Percentiles rank a stretch among this genome's conserved stretches.
Evolutionary conservation across 371 early-diverging fungal species (phyloP).

Genomic region (Mortierella polycephala): DNA sequence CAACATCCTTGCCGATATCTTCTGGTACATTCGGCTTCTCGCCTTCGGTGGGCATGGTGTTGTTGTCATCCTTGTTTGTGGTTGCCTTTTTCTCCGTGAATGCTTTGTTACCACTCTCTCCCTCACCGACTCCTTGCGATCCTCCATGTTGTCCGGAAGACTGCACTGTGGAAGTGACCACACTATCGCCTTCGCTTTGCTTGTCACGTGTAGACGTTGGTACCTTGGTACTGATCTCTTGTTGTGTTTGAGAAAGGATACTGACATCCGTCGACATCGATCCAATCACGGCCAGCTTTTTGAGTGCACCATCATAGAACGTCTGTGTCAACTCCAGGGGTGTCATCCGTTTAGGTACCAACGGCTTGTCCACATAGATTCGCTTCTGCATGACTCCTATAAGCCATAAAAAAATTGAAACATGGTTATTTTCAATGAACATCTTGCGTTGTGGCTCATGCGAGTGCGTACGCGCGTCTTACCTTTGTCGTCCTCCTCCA

Average conservation of each 20-base stretch:
- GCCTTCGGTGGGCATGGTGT: not conserved
- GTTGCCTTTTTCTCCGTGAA: too few species aligned
- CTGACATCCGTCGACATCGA: conserved; percentile 21
- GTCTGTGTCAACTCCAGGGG: conserved; percentile 37
- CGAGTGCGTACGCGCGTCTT: not conserved
- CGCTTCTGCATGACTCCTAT: conserved; percentile 40
- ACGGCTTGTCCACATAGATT: conserved; percentile 47
- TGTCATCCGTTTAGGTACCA: conserved; percentile 43
- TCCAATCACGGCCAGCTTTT: conserved; percentile 30
- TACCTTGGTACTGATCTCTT: not conserved
- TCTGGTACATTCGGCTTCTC: too few species aligned
- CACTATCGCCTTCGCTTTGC: not conserved
- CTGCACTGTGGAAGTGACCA: too few species aligned
- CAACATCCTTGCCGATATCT: too few species aligned
- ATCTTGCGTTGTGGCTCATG: not conserved
- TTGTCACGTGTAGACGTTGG: not conserved
- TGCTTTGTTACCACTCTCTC: too few species aligned
- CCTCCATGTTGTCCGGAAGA: not conserved
- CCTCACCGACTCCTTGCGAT: not conserved
- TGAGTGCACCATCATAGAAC: conserved; percentile 47
- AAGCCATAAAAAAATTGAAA: not conserved
- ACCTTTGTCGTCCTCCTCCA: conserved; percentile 42
- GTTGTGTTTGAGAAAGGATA: not conserved
- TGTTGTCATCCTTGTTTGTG: not conserved
- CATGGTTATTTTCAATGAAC: not conserved